Conservation (phyloP, 805 yeast species). For the Hanseniaspora lindneri region DNA sequence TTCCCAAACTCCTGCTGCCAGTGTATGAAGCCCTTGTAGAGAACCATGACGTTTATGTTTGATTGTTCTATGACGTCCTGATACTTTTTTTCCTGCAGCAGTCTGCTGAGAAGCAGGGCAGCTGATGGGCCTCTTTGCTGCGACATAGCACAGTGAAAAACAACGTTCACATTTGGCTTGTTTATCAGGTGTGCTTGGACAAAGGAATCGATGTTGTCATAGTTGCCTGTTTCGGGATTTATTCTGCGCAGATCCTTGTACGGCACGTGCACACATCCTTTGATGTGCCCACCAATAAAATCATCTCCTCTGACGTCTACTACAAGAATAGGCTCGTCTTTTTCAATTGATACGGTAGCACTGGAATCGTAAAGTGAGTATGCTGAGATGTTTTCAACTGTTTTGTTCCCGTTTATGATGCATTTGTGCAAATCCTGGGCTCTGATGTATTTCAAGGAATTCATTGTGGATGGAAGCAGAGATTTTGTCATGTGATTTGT, state of each 20-base stretch:
- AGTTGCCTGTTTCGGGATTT: slow-evolving; percentile 14
- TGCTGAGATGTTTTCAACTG: background rate
- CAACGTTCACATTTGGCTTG: slow-evolving; percentile 36
- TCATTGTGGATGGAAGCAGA: background rate
- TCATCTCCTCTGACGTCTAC: slow-evolving; percentile 84
- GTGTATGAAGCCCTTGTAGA: slow-evolving; percentile 71
- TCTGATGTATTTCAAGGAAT: slow-evolving; percentile 8
- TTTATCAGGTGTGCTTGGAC: slow-evolving; percentile 23
- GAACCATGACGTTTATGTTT: slow-evolving; percentile 48
- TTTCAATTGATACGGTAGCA: background rate
- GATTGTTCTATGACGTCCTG: slow-evolving; percentile 21
- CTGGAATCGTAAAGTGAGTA: background rate
- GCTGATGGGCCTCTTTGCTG: slow-evolving; percentile 89
- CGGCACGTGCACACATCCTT: slow-evolving; percentile 23
- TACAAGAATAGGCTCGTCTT: slow-evolving; percentile 27
- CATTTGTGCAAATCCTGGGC: slow-evolving; percentile 13
- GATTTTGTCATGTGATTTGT: slow-evolving; percentile 10
- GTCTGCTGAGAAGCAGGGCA: slow-evolving; percentile 46
- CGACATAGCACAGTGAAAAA: slow-evolving; percentile 83
- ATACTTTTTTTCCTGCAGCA: slow-evolving; percentile 18
- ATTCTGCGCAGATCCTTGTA: slow-evolving; percentile 18
- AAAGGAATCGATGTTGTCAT: slow-evolving; percentile 48
- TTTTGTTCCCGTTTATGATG: slow-evolving; percentile 5
- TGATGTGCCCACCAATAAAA: slow-evolving; percentile 48
- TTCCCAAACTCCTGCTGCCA: slow-evolving; percentile 74